phyloP scores from a whole-genome alignment of 2,329 filamentous ascomycete genomes.

The Ceratocystis variospora region DNA sequence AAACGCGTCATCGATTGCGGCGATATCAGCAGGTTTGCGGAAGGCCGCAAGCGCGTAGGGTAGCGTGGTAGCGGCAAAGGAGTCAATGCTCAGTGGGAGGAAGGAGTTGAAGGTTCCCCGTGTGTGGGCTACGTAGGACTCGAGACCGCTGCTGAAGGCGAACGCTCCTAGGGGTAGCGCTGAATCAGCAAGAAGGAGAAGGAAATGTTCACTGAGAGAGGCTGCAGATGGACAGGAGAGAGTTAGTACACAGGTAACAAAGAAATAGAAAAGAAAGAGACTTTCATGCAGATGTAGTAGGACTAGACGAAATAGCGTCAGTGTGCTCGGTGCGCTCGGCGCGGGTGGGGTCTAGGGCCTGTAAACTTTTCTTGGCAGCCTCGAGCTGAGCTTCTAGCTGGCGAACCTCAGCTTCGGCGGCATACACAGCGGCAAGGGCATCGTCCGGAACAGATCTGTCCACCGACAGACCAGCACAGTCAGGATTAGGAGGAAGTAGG shows the following conservation, averaged over 20 bases:
- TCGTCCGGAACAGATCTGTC: neutral
- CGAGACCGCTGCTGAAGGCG: constrained; percentile 69
- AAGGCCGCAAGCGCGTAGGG: constrained; percentile 62
- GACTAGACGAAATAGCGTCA: neutral
- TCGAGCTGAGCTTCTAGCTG: constrained; percentile 12
- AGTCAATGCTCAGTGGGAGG: constrained; percentile 54
- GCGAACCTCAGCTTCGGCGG: constrained; percentile 13
- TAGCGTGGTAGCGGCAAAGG: constrained; percentile 57
- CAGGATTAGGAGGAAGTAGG: neutral
- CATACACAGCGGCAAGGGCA: neutral
- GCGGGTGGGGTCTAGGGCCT: neutral
- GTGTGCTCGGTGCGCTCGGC: neutral
- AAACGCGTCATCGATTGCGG: constrained; percentile 55
- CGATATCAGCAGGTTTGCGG: constrained; percentile 37
- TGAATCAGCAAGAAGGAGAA: constrained; percentile 67
- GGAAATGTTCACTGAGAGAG: constrained; percentile 41
- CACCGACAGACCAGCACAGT: neutral
- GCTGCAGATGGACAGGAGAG: neutral
- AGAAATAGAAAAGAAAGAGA: neutral
- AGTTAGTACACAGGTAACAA: neutral
- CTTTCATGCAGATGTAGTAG: neutral
- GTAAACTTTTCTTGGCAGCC: neutral
- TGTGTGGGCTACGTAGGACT: constrained; percentile 66
- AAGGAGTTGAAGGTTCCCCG: constrained; percentile 46
- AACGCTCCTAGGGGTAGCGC: constrained; percentile 75